phyloP scores from a whole-genome alignment of 2,329 filamentous ascomycete species.

The Fusarium siculi region DNA sequence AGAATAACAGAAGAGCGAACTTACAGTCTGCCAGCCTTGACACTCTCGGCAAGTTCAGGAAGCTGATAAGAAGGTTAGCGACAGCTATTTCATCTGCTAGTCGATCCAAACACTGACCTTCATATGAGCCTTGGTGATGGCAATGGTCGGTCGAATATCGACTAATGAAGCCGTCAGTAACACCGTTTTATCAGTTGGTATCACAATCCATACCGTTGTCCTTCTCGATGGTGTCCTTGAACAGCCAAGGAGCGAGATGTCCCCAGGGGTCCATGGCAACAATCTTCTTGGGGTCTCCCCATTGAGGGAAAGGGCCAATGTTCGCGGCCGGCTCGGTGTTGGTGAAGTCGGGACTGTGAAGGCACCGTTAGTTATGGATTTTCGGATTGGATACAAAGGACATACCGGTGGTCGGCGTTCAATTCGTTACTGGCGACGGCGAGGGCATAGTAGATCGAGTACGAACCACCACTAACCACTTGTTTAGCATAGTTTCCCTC shows the following conservation, averaged over 20 bases:
- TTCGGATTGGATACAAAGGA: not conserved
- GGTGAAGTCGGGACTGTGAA: conserved; percentile 65
- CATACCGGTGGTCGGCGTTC: conserved; percentile 77
- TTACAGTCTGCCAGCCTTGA: conserved; percentile 79
- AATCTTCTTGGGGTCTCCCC: conserved; percentile 91
- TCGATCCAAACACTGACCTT: conserved; percentile 59
- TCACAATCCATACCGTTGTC: conserved; percentile 66
- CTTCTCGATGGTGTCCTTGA: conserved; percentile 79
- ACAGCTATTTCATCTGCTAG: not conserved
- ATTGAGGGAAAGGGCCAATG: conserved; percentile 90
- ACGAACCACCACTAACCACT: conserved; percentile 77
- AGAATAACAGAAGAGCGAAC: not conserved
- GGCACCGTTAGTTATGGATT: not conserved
- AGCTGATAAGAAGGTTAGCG: conserved; percentile 57
- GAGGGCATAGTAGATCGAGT: conserved; percentile 94
- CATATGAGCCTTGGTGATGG: conserved; percentile 93
- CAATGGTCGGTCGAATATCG: conserved; percentile 90
- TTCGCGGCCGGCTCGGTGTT: conserved; percentile 91
- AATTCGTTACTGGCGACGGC: conserved; percentile 93
- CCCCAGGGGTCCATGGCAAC: conserved; percentile 97
- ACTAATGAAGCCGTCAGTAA: conserved; percentile 55
- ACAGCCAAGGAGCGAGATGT: conserved; percentile 86
- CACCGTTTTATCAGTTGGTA: not conserved
- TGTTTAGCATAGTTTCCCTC: conserved; percentile 11
- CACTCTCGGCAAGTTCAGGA: conserved; percentile 92